These are phyloP conservation scores for Diplodia mutila DNA, from an alignment of 2,329 filamentous ascomycete species.

Conservation along the genomic window DNA sequence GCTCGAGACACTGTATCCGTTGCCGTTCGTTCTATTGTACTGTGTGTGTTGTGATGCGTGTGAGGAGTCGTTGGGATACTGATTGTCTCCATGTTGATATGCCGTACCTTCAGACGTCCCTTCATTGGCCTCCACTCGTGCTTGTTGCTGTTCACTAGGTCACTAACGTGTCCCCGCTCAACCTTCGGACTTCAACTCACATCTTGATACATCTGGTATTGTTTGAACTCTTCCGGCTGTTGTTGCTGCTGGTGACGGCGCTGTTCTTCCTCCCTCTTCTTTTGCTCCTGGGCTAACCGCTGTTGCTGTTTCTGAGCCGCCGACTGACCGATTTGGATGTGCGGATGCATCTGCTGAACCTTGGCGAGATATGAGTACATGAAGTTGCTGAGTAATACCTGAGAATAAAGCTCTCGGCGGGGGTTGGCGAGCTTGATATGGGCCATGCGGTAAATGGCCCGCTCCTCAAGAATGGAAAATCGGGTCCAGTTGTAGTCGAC, in stretches of 20 bases:
- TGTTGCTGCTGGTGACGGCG: conserved; percentile 42
- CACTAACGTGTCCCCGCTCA: neutral
- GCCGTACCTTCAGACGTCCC: conserved; percentile 33
- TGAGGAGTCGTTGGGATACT: conserved; percentile 23
- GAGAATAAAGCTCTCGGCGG: conserved; percentile 85
- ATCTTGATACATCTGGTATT: conserved; percentile 46
- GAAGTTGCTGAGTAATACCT: conserved; percentile 96
- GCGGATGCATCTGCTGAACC: conserved; percentile 97
- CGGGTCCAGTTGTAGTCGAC: conserved; percentile 96
- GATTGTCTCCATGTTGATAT: conserved; percentile 26
- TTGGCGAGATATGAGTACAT: conserved; percentile 99
- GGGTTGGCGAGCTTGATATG: conserved; percentile 99
- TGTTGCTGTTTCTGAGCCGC: conserved; percentile 69
- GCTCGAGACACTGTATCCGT: conserved; percentile 43
- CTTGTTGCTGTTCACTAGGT: conserved; percentile 30
- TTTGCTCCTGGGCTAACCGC: conserved; percentile 58
- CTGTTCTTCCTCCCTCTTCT: conserved; percentile 34
- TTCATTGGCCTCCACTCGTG: conserved; percentile 30
- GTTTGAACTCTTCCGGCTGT: conserved; percentile 46
- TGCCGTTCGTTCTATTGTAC: conserved; percentile 35
- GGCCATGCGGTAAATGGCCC: conserved; percentile 97
- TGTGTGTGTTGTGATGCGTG: conserved; percentile 30
- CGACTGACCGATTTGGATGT: conserved; percentile 86
- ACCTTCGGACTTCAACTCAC: conserved; percentile 17
- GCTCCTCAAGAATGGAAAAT: conserved; percentile 92